A percentile compares a stretch with the other conserved stretches of the same genome.
Evolutionary conservation across 176 grass and related monocot genomes (phyloP).

Genomic region (Oryza rufipogon): DNA sequence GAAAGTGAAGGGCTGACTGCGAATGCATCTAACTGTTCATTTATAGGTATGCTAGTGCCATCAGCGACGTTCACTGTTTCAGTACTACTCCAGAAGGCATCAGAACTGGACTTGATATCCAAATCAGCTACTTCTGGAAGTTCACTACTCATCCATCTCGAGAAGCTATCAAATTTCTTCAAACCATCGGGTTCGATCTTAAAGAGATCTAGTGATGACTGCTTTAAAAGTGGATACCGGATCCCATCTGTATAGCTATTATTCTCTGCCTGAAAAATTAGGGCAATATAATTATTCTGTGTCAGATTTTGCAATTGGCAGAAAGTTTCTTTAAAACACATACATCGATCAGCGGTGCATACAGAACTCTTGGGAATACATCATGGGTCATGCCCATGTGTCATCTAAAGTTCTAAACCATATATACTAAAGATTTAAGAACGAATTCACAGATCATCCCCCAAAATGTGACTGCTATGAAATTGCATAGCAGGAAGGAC

Average conservation of each 20-base stretch:
- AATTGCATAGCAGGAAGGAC: conserved; percentile 10
- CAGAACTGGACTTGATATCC: conserved; percentile 80
- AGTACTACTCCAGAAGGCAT: conserved; percentile 70
- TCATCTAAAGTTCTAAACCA: not conserved
- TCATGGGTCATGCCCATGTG: not conserved
- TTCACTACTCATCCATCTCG: conserved; percentile 92
- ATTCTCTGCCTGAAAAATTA: conserved; percentile 51
- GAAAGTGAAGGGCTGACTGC: conserved; percentile 87
- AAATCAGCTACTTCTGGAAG: conserved; percentile 84
- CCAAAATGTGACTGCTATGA: not conserved
- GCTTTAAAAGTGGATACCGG: conserved; percentile 59
- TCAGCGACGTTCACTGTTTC: conserved; percentile 68
- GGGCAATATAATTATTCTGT: conserved; percentile 41
- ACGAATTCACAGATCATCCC: not conserved
- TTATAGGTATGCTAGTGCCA: conserved; percentile 67
- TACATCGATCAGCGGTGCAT: conserved; percentile 3
- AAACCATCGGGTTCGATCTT: conserved; percentile 73
- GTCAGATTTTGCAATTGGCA: conserved; percentile 8
- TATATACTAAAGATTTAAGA: conserved; percentile 7
- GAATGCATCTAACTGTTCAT: conserved; percentile 74
- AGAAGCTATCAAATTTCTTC: conserved; percentile 98
- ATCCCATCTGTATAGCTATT: conserved; percentile 47
- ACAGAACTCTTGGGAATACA: conserved; percentile 12
- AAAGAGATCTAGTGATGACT: conserved; percentile 68
- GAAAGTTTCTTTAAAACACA: not conserved